Evolutionary conservation across 148 eudicot genomes (phyloP), one percentile per base, ranked within the genome.

Genomic region (Camellia japonica): DNA sequence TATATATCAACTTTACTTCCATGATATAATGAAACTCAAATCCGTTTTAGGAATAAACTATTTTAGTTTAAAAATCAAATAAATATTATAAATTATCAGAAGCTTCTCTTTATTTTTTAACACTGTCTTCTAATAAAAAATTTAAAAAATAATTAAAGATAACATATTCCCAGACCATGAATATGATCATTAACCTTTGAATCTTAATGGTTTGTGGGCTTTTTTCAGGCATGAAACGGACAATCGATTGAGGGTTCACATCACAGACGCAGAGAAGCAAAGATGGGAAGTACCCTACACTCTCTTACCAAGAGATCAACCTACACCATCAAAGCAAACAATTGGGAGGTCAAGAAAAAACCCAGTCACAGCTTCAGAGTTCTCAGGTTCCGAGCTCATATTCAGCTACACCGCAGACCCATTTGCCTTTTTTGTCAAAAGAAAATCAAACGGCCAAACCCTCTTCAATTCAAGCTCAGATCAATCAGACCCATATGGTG

Each of bases 261-360:
- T 95, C 7, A 90, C 97, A 46, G 98, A 93, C 80, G 97, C 96
- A 68, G 86, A 87, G 12, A 89, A 90, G 74, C 92, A 90, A 73
- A 87, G 98, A 78, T 95, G 98, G 98, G 98, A 95, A 73, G 97
- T 95, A 8, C 97, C 98, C 1, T 95, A 95, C 79, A 82, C 90
- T 71, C 90, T 95, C 14, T 58, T 95, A 51, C 98, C 96, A 1
- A 86, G 98, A 87, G 90, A 86, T 43, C 83, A 83, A 18, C 87
- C 97, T 6, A 92, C 94, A 7, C 70, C 91, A 61, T 46, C 83
- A 9, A 86, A 90, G 60, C 86, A 90, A 64, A 12, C 87, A 42
- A 73, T 81, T 38, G 81, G 82, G 49, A 81, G 70, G 44, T 81
- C 87, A 30, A 30, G 38, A 30, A 30, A 30, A 77, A 75, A 80